Evolutionary conservation across 2,329 filamentous ascomycete genomes (phyloP).

Genomic region (Calonectria leucothoes): DNA sequence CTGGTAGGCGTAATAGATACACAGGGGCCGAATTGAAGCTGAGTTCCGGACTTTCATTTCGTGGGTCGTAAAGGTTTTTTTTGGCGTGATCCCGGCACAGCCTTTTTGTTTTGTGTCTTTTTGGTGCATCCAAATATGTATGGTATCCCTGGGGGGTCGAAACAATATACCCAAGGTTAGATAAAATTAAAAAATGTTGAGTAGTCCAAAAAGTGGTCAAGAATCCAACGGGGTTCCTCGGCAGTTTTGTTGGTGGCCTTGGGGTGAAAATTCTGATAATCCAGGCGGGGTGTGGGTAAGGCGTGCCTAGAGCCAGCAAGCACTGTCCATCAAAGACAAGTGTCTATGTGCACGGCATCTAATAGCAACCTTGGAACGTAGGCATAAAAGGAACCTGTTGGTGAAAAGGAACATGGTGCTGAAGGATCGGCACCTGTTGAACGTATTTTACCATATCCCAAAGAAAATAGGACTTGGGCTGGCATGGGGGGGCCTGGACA

Average conservation of each 20-base stretch:
- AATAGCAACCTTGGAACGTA: constrained; percentile 65
- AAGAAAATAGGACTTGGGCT: constrained; percentile 61
- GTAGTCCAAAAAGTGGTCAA: constrained; percentile 23
- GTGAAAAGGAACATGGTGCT: constrained; percentile 63
- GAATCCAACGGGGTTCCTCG: constrained; percentile 6
- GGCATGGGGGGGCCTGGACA: constrained; percentile 50
- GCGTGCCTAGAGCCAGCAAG: constrained; percentile 8
- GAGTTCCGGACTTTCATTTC: constrained; percentile 42
- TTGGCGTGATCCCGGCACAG: constrained; percentile 38
- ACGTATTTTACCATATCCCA: constrained; percentile 67
- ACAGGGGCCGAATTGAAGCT: constrained; percentile 33
- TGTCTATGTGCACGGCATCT: constrained; percentile 18
- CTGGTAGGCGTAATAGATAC: constrained; percentile 30
- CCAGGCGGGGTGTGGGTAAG: constrained; percentile 18
- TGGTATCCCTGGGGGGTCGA: constrained; percentile 14
- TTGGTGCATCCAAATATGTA: constrained; percentile 18
- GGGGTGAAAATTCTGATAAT: constrained; percentile 22
- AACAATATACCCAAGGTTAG: constrained; percentile 18
- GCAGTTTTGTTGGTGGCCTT: constrained; percentile 25
- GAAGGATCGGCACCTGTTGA: constrained; percentile 60
- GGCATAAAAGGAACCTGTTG: constrained; percentile 64
- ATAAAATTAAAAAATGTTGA: constrained; percentile 24
- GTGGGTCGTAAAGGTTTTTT: constrained; percentile 36
- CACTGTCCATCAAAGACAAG: background rate
- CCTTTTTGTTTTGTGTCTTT: constrained; percentile 23